Evolutionary conservation across 2,329 filamentous ascomycete species (phyloP).

Genomic region (Fusarium compactum): DNA sequence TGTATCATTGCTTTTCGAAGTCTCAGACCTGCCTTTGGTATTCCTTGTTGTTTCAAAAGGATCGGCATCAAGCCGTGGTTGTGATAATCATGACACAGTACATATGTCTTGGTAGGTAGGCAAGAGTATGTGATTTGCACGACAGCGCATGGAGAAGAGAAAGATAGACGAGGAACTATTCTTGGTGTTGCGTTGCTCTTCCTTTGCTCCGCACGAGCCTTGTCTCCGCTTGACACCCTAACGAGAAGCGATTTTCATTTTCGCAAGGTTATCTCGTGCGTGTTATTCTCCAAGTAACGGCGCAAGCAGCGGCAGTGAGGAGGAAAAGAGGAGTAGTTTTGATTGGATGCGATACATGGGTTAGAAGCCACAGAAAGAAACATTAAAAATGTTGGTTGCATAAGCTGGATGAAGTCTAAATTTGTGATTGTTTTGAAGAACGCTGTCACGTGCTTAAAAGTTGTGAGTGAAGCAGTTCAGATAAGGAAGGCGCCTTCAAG

Average conservation of each 20-base stretch:
- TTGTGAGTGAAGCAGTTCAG: neutral
- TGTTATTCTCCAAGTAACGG: constrained; percentile 36
- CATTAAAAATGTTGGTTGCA: neutral
- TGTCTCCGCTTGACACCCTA: constrained; percentile 37
- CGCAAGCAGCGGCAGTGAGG: constrained; percentile 38
- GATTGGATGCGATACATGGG: constrained; percentile 26
- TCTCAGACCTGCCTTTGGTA: constrained; percentile 1
- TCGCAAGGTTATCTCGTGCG: constrained; percentile 24
- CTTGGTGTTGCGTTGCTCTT: constrained; percentile 26
- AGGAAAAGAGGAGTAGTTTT: constrained; percentile 10
- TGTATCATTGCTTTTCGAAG: constrained; percentile 7
- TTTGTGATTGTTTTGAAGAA: neutral
- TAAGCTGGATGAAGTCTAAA: neutral
- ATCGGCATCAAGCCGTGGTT: neutral
- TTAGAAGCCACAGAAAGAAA: neutral
- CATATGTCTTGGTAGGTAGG: neutral
- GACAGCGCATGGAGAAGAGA: neutral
- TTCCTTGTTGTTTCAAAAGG: neutral
- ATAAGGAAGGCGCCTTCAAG: constrained; percentile 16
- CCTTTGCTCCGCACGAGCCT: constrained; percentile 43
- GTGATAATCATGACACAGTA: neutral
- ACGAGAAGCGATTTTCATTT: constrained; percentile 30
- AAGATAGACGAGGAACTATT: constrained; percentile 4
- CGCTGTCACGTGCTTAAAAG: neutral
- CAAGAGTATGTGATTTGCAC: neutral